Evolutionary conservation across 208 protist genomes (phyloP), one percentile per base, ranked within the genome.

Genomic region (Crithidia thermophila): DNA sequence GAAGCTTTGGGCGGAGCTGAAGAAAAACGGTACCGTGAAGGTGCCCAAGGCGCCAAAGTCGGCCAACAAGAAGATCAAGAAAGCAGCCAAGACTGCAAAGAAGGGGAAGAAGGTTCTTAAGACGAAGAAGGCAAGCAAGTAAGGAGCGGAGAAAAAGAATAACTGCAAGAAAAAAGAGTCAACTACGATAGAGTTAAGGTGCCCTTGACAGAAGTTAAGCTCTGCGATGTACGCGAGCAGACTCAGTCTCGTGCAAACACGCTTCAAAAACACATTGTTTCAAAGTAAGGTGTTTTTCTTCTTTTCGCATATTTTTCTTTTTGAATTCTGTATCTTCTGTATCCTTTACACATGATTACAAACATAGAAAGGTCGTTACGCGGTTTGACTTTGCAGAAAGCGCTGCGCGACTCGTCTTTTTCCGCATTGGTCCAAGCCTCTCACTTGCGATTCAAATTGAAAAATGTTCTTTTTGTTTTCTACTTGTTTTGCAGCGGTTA

Each of bases 1-100:
- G 39, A 68, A 73, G 70, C 74, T 93, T 59, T 93, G 87, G 87
- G 60, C 55, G 3, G 72, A 88, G 65, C 62, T 88, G 40, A 85
- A 90, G 64, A 53, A 67, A 33, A 79, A 72, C 13, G 77, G 77
- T 25, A 72, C 64, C 5, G 61, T 76, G 21, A 50, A 47, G 62
- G 57, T 78, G 37, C 64, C 68, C 21, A 81, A 70, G 61, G 49
- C 28, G 1, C 34, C 66, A 0, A 81, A 73, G 50, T 52, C n/a
- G 18, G 64, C 75, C 13, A 67, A 45, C 45, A 79, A 72, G 50
- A 83, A 72, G 68, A 39, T 69, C 20, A 61, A 68, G 59, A 59
- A 46, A 31, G 39, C 51, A n/a, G 56, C 45, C 10, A 75, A 72
- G 45, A 64, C 53, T 47, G 59, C 18, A 42, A 53, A 75, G 58